phyloP scores from a whole-genome alignment of 1,139 yeast genomes.

The Debaryomyces subglobosus region DNA sequence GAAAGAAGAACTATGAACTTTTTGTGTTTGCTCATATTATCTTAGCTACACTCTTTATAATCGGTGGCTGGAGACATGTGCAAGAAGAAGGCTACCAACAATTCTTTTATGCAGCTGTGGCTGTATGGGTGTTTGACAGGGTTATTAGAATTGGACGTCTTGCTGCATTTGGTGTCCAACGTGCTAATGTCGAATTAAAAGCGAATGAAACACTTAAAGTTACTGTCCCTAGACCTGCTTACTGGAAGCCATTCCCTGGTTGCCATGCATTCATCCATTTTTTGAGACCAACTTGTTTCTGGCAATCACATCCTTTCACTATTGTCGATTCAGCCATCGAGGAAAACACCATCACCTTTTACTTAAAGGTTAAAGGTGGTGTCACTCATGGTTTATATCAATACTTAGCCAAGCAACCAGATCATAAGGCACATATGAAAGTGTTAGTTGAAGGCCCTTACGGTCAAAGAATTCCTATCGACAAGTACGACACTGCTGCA shows the following conservation, averaged over 20 bases:
- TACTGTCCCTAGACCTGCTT: slow-evolving; percentile 40
- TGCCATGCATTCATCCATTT: slow-evolving; percentile 57
- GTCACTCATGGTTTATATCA: slow-evolving; percentile 36
- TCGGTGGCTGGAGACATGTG: slow-evolving; percentile 64
- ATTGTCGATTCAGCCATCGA: slow-evolving; percentile 41
- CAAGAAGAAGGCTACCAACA: slow-evolving; percentile 45
- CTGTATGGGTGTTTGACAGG: slow-evolving; percentile 50
- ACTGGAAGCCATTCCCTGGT: slow-evolving; percentile 50
- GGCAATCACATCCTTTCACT: slow-evolving; percentile 51
- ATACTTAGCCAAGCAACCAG: slow-evolving; percentile 32
- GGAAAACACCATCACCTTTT: slow-evolving; percentile 27
- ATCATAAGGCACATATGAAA: slow-evolving; percentile 26
- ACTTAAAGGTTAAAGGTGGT: slow-evolving; percentile 41
- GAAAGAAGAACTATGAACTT: slow-evolving; percentile 63
- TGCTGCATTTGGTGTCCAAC: slow-evolving; percentile 40
- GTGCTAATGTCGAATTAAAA: slow-evolving; percentile 35
- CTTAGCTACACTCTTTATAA: slow-evolving; percentile 57
- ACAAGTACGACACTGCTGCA: slow-evolving; percentile 33
- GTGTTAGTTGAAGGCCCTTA: slow-evolving; percentile 48
- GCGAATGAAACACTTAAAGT: slow-evolving; percentile 46
- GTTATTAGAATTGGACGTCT: slow-evolving; percentile 39
- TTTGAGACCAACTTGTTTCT: slow-evolving; percentile 36
- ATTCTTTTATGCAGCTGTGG: slow-evolving; percentile 41
- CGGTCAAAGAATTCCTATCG: slow-evolving; percentile 36
- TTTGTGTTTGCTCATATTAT: slow-evolving; percentile 63